Conservation (phyloP, 106 monocot species). For the Dioscorea zingiberensis region DNA sequence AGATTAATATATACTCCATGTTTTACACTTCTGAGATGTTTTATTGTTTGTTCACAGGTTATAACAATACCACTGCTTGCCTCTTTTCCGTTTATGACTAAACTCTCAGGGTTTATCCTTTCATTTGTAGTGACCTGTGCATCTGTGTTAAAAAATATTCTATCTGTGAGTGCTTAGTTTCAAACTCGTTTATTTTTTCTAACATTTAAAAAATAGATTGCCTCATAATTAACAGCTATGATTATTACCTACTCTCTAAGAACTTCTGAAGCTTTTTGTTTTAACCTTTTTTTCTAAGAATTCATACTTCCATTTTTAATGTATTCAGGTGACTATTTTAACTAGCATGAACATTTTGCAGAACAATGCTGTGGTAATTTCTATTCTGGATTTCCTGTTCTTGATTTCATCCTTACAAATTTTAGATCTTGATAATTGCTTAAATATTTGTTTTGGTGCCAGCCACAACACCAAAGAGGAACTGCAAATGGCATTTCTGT, state of each 20-base stretch:
- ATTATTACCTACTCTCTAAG: background rate
- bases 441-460: background rate
- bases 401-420: background rate
- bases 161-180: conserved; percentile 12
- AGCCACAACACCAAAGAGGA: conserved; percentile 55
- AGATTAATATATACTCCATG: no score
- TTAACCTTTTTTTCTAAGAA: background rate
- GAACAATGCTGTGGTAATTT: conserved; percentile 31
- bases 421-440: background rate
- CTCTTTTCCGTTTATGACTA: conserved; percentile 4
- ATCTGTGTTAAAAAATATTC: conserved; percentile 7
- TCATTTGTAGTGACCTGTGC: conserved; percentile 2
- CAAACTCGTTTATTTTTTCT: background rate
- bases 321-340: conserved; percentile 14
- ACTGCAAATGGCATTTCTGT: conserved; percentile 47
- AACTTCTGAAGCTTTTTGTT: background rate
- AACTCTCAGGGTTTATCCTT: conserved; percentile 9
- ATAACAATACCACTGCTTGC: conserved; percentile 8
- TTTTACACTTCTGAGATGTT: no score
- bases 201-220: background rate
- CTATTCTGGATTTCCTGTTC: background rate
- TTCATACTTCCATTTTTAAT: background rate
- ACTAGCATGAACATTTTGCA: conserved; percentile 22
- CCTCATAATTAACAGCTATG: no score
- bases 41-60: conserved; percentile 3